Conservation (phyloP, 129 eudicot species). For the Flaveria trinervia region DNA sequence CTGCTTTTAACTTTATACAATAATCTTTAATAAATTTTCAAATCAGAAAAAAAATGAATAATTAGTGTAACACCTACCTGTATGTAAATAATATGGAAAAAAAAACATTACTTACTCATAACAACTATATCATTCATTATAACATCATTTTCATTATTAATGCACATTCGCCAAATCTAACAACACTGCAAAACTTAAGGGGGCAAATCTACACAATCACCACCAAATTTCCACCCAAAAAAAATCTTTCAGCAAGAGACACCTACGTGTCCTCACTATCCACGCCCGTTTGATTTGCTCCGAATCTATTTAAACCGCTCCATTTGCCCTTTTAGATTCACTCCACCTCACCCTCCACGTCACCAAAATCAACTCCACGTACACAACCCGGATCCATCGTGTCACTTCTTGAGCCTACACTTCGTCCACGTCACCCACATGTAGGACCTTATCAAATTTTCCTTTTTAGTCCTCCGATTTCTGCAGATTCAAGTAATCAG, state of each 20-base stretch:
- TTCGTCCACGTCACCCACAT: slow-evolving; percentile 41
- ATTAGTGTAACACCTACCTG: too few relatives aligned
- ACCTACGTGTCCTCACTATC: slow-evolving; percentile 30
- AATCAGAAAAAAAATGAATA: too few relatives aligned
- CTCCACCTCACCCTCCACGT: slow-evolving; percentile 35
- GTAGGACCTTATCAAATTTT: slow-evolving; percentile 23
- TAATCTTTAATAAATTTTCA: too few relatives aligned
- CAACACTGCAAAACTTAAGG: slow-evolving; percentile 7
- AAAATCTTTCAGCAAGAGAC: slow-evolving; percentile 25
- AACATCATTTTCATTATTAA: background rate
- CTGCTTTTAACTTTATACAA: too few relatives aligned
- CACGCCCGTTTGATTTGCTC: slow-evolving; percentile 25
- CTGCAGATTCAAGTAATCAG: slow-evolving; percentile 6
- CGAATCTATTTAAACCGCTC: slow-evolving; percentile 30
- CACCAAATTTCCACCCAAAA: background rate
- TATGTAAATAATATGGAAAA: too few relatives aligned
- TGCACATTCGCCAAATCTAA: background rate
- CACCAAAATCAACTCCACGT: slow-evolving; percentile 21
- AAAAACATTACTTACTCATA: too few relatives aligned
- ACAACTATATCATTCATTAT: background rate
- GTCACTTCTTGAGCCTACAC: slow-evolving; percentile 23
- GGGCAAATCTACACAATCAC: background rate
- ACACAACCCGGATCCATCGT: slow-evolving; percentile 19
- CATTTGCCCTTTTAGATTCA: slow-evolving; percentile 35
- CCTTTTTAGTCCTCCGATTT: slow-evolving; percentile 27